Evolutionary conservation across 176 grass and related monocot genomes (phyloP), one percentile per base, ranked within the genome.

Genomic region (Microstegium vimineum): DNA sequence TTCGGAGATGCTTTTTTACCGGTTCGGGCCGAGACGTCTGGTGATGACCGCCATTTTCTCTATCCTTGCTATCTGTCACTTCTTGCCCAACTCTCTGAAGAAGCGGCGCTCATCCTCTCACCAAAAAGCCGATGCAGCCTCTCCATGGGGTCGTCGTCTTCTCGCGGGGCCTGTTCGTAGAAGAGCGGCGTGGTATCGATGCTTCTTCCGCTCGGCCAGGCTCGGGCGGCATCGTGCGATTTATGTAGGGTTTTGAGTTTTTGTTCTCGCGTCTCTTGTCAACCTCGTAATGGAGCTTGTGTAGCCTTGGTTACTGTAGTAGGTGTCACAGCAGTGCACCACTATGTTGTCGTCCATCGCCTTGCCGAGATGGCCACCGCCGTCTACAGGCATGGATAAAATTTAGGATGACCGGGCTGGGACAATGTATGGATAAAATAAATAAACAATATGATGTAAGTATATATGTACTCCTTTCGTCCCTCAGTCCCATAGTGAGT

Each of bases 261-360:
- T 49, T 18, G 59, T 63, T 90, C 23, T 68, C 59, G 77, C 73
- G 69, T 32, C 22, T 36, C 52, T 35, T 82, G 1, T 54, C 1
- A 60, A 79, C 51, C 36, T 43, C 60, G 51, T 88, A 76, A 63
- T 84, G 90, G 10, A 79, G 74, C 59, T 36, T 79, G 74, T 79
- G 74, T 73, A 83, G 1, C 8, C 23, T 6, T 88, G 81, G 57
- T 8, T 26, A 14, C 0, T 1, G 59, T 88, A 88, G 75, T 66
- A 78, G 4, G 12, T 16, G 2, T 73, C 74, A 57, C 72, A 79
- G 5, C 59, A 47, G 4, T 87, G 80, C 11, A 10, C 0, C 33
- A 80, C 82, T 87, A 73, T 85, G 25, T 60, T 61, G 88, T 83
- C 77, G 67, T 36, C n/a, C 83, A 89, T 93, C 34, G 74, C 83